These are phyloP conservation scores for Candida tunisiensis DNA, from an alignment of 1,139 yeast species.

Conservation along the genomic window DNA sequence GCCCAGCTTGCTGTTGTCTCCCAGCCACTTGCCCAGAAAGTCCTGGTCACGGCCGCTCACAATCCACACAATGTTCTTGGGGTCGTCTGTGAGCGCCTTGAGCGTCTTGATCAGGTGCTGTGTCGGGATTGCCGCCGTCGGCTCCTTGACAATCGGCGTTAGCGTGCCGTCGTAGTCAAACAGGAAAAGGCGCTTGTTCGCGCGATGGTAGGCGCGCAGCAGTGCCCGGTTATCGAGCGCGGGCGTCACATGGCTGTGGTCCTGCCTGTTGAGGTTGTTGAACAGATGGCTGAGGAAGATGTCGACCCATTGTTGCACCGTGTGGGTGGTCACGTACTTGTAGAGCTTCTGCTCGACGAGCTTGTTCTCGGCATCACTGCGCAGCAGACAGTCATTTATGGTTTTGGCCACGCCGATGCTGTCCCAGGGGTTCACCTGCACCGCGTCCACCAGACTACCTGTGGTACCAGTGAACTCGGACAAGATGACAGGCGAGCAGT, in stretches of 20 bases:
- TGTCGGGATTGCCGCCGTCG: constrained; percentile 96
- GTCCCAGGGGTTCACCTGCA: constrained; percentile 94
- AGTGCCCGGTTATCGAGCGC: constrained; percentile 55
- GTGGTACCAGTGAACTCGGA: constrained; percentile 94
- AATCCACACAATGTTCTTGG: constrained; percentile 81
- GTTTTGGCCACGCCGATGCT: constrained; percentile 82
- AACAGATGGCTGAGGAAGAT: constrained; percentile 40
- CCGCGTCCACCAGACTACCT: constrained; percentile 59
- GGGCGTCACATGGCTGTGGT: constrained; percentile 52
- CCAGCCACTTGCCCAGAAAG: constrained; percentile 82
- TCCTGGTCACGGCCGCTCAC: constrained; percentile 91
- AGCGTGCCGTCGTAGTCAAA: constrained; percentile 97
- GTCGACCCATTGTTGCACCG: constrained; percentile 72
- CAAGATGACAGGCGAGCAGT: constrained; percentile 59
- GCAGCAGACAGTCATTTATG: constrained; percentile 47
- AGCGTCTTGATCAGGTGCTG: constrained; percentile 48
- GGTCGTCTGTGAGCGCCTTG: constrained; percentile 49
- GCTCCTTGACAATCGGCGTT: constrained; percentile 90
- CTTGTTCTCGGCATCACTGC: constrained; percentile 15
- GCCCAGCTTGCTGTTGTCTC: constrained; percentile 46
- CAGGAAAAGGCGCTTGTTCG: constrained; percentile 59
- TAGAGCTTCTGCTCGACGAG: constrained; percentile 35
- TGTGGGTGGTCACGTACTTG: constrained; percentile 46
- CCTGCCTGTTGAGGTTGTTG: constrained; percentile 27
- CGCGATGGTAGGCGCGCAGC: constrained; percentile 33